phyloP scores from a whole-genome alignment of 2,329 filamentous ascomycete genomes.

The Colletotrichum sp. region DNA sequence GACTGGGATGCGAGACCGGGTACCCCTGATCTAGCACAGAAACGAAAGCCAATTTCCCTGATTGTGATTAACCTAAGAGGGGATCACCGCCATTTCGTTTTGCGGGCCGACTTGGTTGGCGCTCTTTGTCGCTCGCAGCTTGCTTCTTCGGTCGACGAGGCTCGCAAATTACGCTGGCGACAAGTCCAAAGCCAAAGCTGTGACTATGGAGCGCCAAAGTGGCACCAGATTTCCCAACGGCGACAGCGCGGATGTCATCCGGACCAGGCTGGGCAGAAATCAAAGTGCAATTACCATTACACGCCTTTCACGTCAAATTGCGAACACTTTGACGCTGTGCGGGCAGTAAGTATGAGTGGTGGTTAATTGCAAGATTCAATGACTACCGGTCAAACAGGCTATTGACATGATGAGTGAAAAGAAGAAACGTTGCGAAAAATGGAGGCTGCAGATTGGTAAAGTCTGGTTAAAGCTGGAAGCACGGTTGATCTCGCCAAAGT shows the following conservation, averaged over 20 bases:
- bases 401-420: neutral
- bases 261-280: neutral
- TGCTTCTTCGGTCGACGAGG: constrained; percentile 12
- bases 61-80: constrained; percentile 15
- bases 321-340: neutral
- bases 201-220: neutral
- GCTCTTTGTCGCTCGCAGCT: neutral
- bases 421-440: neutral
- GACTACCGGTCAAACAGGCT: neutral
- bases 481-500: neutral
- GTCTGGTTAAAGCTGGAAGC: neutral
- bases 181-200: neutral
- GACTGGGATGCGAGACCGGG: constrained; percentile 7
- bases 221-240: neutral
- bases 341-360: neutral
- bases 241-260: constrained; percentile 13
- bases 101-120: constrained; percentile 9
- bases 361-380: neutral
- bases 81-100: constrained; percentile 23
- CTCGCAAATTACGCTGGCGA: constrained; percentile 4
- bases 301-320: neutral
- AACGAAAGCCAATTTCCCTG: constrained; percentile 23
- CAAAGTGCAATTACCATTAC: neutral
- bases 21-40: constrained; percentile 15
- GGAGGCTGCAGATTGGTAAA: neutral